Evolutionary conservation across 257 asterid species (phyloP), one percentile per base, ranked within the genome.

Genomic region (Thymus mandschuricus): DNA sequence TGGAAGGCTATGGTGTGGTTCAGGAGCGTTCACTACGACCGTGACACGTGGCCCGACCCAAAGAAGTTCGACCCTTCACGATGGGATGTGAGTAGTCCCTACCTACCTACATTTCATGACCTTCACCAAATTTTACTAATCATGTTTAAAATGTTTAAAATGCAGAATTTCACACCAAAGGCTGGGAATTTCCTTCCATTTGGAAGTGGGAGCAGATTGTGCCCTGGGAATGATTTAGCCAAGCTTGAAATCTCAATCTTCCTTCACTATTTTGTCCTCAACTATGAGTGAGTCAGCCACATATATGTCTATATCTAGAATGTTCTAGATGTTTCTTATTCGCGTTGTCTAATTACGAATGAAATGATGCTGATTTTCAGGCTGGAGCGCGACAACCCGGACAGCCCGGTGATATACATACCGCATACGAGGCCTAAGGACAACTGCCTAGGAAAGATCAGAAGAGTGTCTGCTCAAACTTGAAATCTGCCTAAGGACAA

Each of bases 171-270:
- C 21, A 21, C 21, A 21, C 21, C 21, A 0, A 93, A 85, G 82
- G 96, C 94, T 1, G 97, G 96, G 12, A 70, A 77, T 41, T 90
- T 86, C 75, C 84, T 92, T 30, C 98, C 97, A 4, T 92, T 92
- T 56, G 98, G 98, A 35, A 87, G 58, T 33, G 98, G 97, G 70
- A 81, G 86, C 76, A 87, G 98, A 81, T 34, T 90, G 77, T 92
- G 98, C 87, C 97, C 98, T 0, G 97, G 96, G 78, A 92, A 88
- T 75, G 97, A 92, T 77, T 93, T 92, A 27, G 98, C 97, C 71
- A 92, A 87, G 89, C 83, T 90, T 8, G 98, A 92, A 80, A 83
- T 90, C 4, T 62, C 89, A 1, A 82, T 90, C 70, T 92, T 92
- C 70, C 96, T 92, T 64, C 98, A 92, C 81, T 82, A 88, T 78